phyloP scores from a whole-genome alignment of 2,329 filamentous ascomycete genomes.

The Shiraia sp. region DNA sequence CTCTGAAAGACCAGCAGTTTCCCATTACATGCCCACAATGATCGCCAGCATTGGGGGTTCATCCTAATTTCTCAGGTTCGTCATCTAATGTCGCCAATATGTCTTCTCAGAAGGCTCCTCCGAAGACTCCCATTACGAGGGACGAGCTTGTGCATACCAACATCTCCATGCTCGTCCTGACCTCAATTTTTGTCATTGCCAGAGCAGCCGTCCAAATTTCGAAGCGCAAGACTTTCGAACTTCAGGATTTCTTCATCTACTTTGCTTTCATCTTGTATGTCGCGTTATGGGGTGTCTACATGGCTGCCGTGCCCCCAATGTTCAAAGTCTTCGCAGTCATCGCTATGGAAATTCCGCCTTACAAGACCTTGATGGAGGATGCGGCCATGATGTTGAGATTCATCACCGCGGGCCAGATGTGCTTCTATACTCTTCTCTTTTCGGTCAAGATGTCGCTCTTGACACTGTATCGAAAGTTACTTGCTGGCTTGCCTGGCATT shows the following conservation, averaged over 20 bases:
- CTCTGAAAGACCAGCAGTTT: too few species aligned
- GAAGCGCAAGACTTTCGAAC: slow-evolving; percentile 12
- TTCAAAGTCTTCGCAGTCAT: slow-evolving; percentile 34
- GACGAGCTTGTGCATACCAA: slow-evolving; percentile 13
- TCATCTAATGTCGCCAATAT: slow-evolving; percentile 4
- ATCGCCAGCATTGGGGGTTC: not conserved
- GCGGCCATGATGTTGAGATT: slow-evolving; percentile 34
- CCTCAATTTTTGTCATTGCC: slow-evolving; percentile 11
- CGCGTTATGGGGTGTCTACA: slow-evolving; percentile 29
- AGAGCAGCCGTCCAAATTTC: slow-evolving; percentile 11
- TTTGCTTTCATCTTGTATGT: slow-evolving; percentile 32
- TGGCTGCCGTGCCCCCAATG: slow-evolving; percentile 36
- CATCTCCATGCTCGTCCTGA: slow-evolving; percentile 17
- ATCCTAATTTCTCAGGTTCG: not conserved
- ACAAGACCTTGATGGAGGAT: slow-evolving; percentile 36
- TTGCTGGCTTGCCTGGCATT: slow-evolving; percentile 19
- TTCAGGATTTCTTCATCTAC: slow-evolving; percentile 25
- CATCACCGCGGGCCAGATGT: slow-evolving; percentile 45
- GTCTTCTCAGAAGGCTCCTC: slow-evolving; percentile 3
- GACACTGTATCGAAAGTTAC: slow-evolving; percentile 42
- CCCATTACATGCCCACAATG: too few species aligned
- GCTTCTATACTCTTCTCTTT: slow-evolving; percentile 15
- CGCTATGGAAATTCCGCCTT: slow-evolving; percentile 23
- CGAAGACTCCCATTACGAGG: slow-evolving; percentile 9
- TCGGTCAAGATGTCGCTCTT: slow-evolving; percentile 22